Conservation (phyloP, 2,329 filamentous ascomycete genomes). For the Cadophora luteo-olivacea region DNA sequence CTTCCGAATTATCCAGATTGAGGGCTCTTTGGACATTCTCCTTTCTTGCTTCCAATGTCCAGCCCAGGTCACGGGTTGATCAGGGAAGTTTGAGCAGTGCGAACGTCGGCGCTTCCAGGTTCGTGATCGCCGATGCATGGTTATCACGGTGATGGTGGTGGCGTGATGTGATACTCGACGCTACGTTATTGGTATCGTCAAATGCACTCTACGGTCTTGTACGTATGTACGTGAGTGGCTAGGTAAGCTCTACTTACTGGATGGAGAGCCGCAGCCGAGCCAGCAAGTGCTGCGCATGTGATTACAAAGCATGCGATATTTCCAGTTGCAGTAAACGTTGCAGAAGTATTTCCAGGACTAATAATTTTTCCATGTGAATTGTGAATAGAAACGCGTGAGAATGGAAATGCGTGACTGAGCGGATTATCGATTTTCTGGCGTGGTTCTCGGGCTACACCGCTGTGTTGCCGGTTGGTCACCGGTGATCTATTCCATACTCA, state of each 20-base stretch:
- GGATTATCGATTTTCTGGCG: constrained; percentile 8
- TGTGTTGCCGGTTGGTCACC: neutral
- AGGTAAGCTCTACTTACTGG: neutral
- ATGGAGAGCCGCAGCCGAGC: neutral
- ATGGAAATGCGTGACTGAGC: neutral
- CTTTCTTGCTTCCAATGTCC: neutral
- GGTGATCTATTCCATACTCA: constrained; percentile 2
- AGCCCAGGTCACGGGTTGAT: constrained; percentile 7
- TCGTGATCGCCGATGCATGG: constrained; percentile 3
- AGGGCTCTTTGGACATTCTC: neutral
- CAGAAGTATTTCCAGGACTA: neutral
- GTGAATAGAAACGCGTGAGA: neutral
- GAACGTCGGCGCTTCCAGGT: neutral
- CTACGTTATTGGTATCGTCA: neutral
- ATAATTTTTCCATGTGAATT: neutral
- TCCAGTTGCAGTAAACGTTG: neutral
- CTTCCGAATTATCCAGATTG: constrained; percentile 16
- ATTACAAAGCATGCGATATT: constrained; percentile 3
- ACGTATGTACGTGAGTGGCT: constrained; percentile 4
- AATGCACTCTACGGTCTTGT: constrained; percentile 2
- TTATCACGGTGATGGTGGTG: neutral
- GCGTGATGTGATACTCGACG: neutral
- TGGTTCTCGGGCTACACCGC: constrained; percentile 8
- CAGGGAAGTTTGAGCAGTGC: too few relatives aligned
- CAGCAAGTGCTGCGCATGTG: neutral